A percentile compares a stretch with the other conserved stretches of the same genome.
Conservation (phyloP, 805 yeast genomes). For the Saccharomycopsis microspora region DNA sequence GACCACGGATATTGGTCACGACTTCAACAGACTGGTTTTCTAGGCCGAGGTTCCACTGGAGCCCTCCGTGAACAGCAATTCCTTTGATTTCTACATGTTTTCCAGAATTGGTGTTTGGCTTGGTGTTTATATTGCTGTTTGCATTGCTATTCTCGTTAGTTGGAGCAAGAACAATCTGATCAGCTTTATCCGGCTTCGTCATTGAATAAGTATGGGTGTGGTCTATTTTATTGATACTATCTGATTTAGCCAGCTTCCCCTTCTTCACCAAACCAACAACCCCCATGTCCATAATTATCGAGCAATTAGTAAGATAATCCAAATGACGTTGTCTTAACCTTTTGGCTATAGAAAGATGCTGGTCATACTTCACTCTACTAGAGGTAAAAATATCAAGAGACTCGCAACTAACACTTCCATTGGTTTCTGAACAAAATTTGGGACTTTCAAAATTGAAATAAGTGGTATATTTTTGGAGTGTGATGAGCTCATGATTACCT, state of each 20-base stretch:
- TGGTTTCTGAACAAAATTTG: constrained; percentile 22
- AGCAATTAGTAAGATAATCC: constrained; percentile 46
- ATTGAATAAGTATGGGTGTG: background rate
- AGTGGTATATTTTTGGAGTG: constrained; percentile 52
- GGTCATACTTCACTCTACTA: constrained; percentile 11
- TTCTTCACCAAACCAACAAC: constrained; percentile 14
- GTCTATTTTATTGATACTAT: background rate
- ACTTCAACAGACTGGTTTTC: constrained; percentile 45
- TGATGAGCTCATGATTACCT: constrained; percentile 82
- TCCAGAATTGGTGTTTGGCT: constrained; percentile 17
- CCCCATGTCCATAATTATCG: constrained; percentile 54
- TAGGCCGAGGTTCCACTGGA: constrained; percentile 47
- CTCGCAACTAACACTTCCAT: constrained; percentile 20
- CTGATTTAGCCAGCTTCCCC: constrained; percentile 9
- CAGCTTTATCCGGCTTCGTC: background rate
- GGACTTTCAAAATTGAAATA: constrained; percentile 38
- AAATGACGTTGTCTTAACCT: constrained; percentile 47
- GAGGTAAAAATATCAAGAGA: background rate
- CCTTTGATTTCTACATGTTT: constrained; percentile 21
- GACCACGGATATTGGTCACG: constrained; percentile 57
- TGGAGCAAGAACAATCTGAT: background rate
- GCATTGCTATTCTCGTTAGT: too few relatives aligned
- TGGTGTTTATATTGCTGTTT: too few relatives aligned
- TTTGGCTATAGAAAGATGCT: constrained; percentile 15
- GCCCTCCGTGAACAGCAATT: constrained; percentile 77